A percentile compares a stretch with the other conserved stretches of the same genome.
Evolutionary conservation across 352 stramenopile species (phyloP).

Genomic region (Pythium apleroticum): DNA sequence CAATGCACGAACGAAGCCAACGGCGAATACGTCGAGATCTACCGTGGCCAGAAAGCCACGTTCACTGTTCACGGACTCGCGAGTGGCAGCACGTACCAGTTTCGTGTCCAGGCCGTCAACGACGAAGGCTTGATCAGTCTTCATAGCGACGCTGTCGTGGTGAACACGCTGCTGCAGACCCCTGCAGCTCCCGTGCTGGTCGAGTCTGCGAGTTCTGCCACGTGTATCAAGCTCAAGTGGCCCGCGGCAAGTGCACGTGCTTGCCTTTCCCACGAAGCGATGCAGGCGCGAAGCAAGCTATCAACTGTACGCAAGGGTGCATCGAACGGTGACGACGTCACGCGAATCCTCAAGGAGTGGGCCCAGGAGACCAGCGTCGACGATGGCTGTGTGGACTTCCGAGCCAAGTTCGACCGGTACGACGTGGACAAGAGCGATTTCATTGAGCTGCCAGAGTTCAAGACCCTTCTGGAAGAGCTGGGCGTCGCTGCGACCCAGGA

Average conservation of each 20-base stretch:
- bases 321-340: slow-evolving; percentile 57
- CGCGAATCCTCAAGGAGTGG: slow-evolving; percentile 83
- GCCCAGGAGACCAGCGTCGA: slow-evolving; percentile 78
- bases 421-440: slow-evolving; percentile 69
- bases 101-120: slow-evolving; percentile 85
- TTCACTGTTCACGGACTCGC: slow-evolving; percentile 82
- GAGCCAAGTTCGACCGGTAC: slow-evolving; percentile 71
- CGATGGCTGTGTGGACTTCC: slow-evolving; percentile 68
- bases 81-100: slow-evolving; percentile 86
- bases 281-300: slow-evolving; percentile 36
- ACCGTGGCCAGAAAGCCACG: slow-evolving; percentile 57
- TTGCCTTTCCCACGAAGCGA: slow-evolving; percentile 50
- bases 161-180: slow-evolving; percentile 85
- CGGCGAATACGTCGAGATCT: slow-evolving; percentile 87
- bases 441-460: slow-evolving; percentile 85
- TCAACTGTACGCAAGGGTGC: slow-evolving; percentile 30
- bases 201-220: slow-evolving; percentile 25
- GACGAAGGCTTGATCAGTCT: slow-evolving; percentile 67
- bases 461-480: slow-evolving; percentile 83
- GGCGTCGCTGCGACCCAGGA: slow-evolving; percentile 80
- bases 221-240: slow-evolving; percentile 58
- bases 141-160: slow-evolving; percentile 68
- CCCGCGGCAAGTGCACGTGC: slow-evolving; percentile 35
- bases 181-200: slow-evolving; percentile 47
- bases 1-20: slow-evolving; percentile 78